These are phyloP conservation scores for Schoenoplectus triqueter DNA, from an alignment of 202 grass and related monocot species.

Conservation along the genomic window DNA sequence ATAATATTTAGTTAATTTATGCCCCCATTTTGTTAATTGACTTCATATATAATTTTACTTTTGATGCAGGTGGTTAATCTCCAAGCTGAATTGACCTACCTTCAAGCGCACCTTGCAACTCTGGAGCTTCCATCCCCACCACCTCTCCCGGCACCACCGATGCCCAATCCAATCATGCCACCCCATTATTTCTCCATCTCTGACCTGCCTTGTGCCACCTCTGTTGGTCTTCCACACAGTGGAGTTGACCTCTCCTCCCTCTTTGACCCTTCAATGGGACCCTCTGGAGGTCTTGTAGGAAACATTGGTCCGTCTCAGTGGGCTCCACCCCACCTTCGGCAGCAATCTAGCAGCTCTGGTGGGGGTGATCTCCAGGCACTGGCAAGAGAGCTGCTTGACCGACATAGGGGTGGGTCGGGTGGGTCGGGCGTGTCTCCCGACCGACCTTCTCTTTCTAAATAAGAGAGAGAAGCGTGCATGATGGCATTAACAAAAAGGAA, in stretches of 20 bases:
- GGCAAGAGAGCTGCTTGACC: constrained; percentile 84
- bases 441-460: constrained; percentile 35
- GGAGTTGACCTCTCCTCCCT: constrained; percentile 78
- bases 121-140: constrained; percentile 78
- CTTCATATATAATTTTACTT: constrained; percentile 3
- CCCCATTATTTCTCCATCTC: constrained; percentile 67
- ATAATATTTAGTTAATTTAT: neutral
- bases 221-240: constrained; percentile 43
- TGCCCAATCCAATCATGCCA: constrained; percentile 51
- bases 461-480: constrained; percentile 34
- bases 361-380: constrained; percentile 77
- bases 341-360: constrained; percentile 43
- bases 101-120: constrained; percentile 85
- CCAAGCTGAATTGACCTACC: constrained; percentile 90
- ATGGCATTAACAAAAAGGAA: constrained; percentile 53
- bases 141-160: constrained; percentile 48
- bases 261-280: constrained; percentile 65
- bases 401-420: constrained; percentile 48
- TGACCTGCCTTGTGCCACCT: constrained; percentile 66
- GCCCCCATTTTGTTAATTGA: neutral
- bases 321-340: constrained; percentile 39
- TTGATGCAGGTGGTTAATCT: constrained; percentile 79
- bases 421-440: constrained; percentile 52
- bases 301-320: constrained; percentile 42
- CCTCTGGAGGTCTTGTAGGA: constrained; percentile 5